Evolutionary conservation across 129 eudicot species (phyloP).

Genomic region (Pseudognaphalium luteoalbum): DNA sequence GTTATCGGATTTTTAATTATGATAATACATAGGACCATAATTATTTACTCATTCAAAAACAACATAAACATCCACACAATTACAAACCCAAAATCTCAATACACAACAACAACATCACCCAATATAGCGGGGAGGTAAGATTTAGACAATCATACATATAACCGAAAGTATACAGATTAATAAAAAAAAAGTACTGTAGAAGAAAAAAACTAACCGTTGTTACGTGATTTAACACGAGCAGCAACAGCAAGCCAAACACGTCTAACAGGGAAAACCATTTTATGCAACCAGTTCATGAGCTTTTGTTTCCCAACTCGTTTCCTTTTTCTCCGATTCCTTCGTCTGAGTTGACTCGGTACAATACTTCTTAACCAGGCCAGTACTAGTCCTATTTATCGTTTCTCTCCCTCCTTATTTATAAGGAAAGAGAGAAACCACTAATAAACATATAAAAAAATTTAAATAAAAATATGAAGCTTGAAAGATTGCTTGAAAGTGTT

Average conservation of each 20-base stretch:
- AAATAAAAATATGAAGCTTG: neutral
- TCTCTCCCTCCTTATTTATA: slow-evolving; percentile 37
- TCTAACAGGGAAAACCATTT: slow-evolving; percentile 65
- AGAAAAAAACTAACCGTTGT: slow-evolving; percentile 43
- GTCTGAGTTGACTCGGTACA: slow-evolving; percentile 44
- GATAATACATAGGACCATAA: too few relatives aligned
- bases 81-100: too few relatives aligned
- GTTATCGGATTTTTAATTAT: too few relatives aligned
- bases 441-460: neutral
- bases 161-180: too few relatives aligned
- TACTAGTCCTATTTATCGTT: slow-evolving; percentile 25
- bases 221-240: slow-evolving; percentile 55
- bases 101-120: too few relatives aligned
- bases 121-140: too few relatives aligned
- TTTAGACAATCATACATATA: too few relatives aligned
- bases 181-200: neutral
- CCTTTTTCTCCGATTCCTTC: slow-evolving; percentile 41
- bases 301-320: slow-evolving; percentile 32
- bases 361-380: slow-evolving; percentile 58
- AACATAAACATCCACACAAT: too few relatives aligned
- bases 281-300: slow-evolving; percentile 55
- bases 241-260: slow-evolving; percentile 59
- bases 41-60: too few relatives aligned
- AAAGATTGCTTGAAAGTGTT: slow-evolving; percentile 29
- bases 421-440: slow-evolving; percentile 29